Evolutionary conservation across 345 rosid species (phyloP).

Genomic region (Populus pruinosa): DNA sequence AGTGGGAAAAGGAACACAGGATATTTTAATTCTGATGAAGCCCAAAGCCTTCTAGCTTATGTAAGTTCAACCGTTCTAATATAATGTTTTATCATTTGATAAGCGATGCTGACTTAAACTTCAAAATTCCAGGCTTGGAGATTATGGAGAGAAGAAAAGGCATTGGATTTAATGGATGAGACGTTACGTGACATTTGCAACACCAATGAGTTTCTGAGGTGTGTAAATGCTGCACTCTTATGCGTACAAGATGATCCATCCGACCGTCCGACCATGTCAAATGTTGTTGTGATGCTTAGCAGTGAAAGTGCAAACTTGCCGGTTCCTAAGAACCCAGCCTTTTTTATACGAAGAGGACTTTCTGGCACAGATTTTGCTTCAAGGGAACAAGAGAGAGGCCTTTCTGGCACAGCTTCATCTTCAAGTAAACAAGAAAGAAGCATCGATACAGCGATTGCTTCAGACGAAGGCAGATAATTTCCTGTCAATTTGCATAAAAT

Average conservation of each 20-base stretch:
- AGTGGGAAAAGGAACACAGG: neutral
- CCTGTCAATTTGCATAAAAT: no score
- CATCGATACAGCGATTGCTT: no score
- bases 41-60: neutral
- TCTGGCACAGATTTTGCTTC: no score
- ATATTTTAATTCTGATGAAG: neutral
- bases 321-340: neutral
- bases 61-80: neutral
- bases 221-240: neutral
- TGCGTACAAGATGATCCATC: slow-evolving; percentile 1
- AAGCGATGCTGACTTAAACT: neutral
- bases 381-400: no score
- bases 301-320: neutral
- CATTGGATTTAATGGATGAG: neutral
- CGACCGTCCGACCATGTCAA: neutral
- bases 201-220: neutral
- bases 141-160: neutral
- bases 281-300: neutral
- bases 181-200: no score
- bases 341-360: no score
- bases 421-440: no score
- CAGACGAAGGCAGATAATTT: no score
- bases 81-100: neutral
- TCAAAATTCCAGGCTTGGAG: neutral
- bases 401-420: no score